Evolutionary conservation across 805 yeast species (phyloP).

Genomic region (Ogataea glucozyma): DNA sequence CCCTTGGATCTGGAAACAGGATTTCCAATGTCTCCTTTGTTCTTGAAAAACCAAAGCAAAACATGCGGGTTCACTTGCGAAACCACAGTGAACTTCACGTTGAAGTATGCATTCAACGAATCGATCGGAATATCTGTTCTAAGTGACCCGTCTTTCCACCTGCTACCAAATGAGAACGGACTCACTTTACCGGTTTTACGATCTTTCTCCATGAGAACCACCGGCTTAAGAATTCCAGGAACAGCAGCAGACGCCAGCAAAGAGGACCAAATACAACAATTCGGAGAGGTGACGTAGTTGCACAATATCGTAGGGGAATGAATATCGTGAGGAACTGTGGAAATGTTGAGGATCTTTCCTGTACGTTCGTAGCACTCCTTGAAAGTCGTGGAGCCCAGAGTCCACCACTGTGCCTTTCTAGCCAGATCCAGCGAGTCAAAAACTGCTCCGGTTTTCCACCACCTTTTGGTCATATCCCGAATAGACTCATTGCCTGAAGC

Average conservation of each 20-base stretch:
- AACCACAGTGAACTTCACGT: constrained; percentile 73
- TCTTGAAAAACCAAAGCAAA: constrained; percentile 71
- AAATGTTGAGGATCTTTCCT: constrained; percentile 68
- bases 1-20: constrained; percentile 66
- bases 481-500: constrained; percentile 66
- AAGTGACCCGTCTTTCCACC: constrained; percentile 78
- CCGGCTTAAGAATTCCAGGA: constrained; percentile 80
- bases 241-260: constrained; percentile 79
- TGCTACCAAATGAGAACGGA: constrained; percentile 73
- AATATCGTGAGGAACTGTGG: constrained; percentile 81
- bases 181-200: constrained; percentile 39
- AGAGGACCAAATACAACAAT: constrained; percentile 80
- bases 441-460: constrained; percentile 76
- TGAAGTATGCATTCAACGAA: constrained; percentile 70
- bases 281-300: constrained; percentile 74
- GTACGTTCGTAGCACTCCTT: constrained; percentile 68
- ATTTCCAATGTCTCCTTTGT: constrained; percentile 77
- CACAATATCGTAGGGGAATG: constrained; percentile 80
- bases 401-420: constrained; percentile 63
- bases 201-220: constrained; percentile 66
- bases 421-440: constrained; percentile 81
- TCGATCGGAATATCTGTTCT: constrained; percentile 79
- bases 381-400: constrained; percentile 71
- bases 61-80: constrained; percentile 86
- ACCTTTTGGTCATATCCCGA: constrained; percentile 59